Base-by-base conservation (phyloP, 306 rosid species). In the Cyclanthera cordifolia region DNA sequence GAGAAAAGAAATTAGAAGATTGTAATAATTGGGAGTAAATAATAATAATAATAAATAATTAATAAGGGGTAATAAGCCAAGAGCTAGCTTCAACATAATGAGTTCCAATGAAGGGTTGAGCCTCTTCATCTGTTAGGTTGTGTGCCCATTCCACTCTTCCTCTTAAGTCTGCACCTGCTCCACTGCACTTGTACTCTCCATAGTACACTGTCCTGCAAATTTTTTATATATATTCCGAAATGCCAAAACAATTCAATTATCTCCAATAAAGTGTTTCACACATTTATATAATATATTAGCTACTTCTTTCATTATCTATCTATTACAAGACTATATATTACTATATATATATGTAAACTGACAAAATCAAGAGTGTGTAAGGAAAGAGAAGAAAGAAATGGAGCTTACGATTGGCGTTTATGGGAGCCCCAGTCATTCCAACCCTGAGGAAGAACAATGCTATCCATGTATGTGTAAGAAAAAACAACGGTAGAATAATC, bases 131-230 rank as follows among this genome's bases (percentile, higher is more conserved):
- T 0, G 79, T 75, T 12, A 89, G 79, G 9, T 77, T 63, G 4
- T 81, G 74, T 0, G 85, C 82, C 96, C 96, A 85, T 8, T 77
- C 57, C 46, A 89, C 95, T 75, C 96, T 87, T 30, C 73, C 86
- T 0, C 71, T 72, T 48, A 71, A 61, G 76, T 83, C 85, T 52
- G 95, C 87, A n/a, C 95, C 95, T 4, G 87, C 86, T 19, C 94
- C 95, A 55, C 95, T 87, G 12, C 95, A 89, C 69, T 79, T 83
- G 78, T 89, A 89, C 72, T 87, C 94, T 74, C 87, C 94, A 49
- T 89, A 87, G 70, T 80, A 85, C 45, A 82, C 95, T 4, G 75
- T 75, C 72, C 96, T 86, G 74, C 52, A 37, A 34, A n/a, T n/a
- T n/a, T n/a, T n/a, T n/a, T n/a, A n/a, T n/a, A n/a, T n/a, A n/a